A percentile compares a stretch with the other conserved stretches of the same genome.
Evolutionary conservation across 805 yeast genomes (phyloP).

Genomic region (Saturnispora ahearnii): DNA sequence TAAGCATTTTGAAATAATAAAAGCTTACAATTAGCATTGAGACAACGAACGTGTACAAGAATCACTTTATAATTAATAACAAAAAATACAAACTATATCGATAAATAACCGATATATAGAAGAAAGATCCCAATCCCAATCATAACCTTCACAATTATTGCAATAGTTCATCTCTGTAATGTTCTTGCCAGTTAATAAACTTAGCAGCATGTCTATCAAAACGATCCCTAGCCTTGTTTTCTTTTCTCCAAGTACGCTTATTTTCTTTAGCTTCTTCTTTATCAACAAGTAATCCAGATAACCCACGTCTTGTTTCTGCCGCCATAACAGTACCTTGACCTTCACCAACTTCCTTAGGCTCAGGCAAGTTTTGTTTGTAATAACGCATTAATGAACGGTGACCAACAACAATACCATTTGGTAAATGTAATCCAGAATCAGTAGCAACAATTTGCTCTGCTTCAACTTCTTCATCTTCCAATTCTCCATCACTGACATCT

Average conservation of each 20-base stretch:
- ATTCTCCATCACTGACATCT: constrained; percentile 29
- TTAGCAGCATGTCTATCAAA: constrained; percentile 50
- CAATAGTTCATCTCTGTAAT: constrained; percentile 69
- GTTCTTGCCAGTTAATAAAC: constrained; percentile 73
- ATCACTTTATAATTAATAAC: background rate
- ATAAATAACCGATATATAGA: background rate
- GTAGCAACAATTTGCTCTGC: constrained; percentile 25
- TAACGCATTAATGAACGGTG: constrained; percentile 69
- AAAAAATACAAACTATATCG: background rate
- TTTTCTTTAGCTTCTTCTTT: constrained; percentile 33
- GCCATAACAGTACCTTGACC: constrained; percentile 69
- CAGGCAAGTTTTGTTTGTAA: constrained; percentile 54
- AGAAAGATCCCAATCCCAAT: background rate
- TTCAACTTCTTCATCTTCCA: constrained; percentile 26
- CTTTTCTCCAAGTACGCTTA: constrained; percentile 56
- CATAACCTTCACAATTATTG: constrained; percentile 17
- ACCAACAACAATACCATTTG: constrained; percentile 72
- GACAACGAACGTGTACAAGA: too few relatives aligned
- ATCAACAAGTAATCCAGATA: constrained; percentile 25
- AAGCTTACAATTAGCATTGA: too few relatives aligned
- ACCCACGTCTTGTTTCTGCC: constrained; percentile 59
- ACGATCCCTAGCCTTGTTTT: constrained; percentile 41
- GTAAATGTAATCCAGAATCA: constrained; percentile 61
- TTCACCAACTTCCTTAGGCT: constrained; percentile 45
- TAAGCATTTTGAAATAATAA: too few relatives aligned